A percentile compares a stretch with the other conserved stretches of the same genome.
Conservation (phyloP, 108 stramenopile species). For the Parmales sp. region DNA sequence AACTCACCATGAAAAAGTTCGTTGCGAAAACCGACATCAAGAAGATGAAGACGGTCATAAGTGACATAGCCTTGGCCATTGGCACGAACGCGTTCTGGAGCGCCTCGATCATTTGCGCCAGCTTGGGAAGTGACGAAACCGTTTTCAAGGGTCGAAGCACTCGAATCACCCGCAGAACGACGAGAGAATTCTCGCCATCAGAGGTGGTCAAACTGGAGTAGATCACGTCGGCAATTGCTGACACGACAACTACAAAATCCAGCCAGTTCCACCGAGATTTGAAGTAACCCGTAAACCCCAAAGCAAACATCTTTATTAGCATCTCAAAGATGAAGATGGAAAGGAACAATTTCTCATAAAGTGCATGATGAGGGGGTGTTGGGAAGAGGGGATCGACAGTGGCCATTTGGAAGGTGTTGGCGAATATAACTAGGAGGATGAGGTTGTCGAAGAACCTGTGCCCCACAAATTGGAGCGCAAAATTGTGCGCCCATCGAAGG, state of each 20-base stretch:
- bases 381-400: not conserved
- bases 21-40: slow-evolving; percentile 38
- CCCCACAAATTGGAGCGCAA: too few relatives aligned
- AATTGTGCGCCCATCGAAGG: too few relatives aligned
- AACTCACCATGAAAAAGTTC: slow-evolving; percentile 30
- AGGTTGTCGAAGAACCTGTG: not conserved
- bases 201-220: too few relatives aligned
- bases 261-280: slow-evolving; percentile 36
- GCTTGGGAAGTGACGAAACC: slow-evolving; percentile 29
- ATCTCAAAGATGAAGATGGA: slow-evolving; percentile 34
- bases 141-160: slow-evolving; percentile 31
- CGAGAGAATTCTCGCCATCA: too few relatives aligned
- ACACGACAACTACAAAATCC: slow-evolving; percentile 44
- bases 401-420: not conserved
- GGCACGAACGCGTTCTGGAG: slow-evolving; percentile 24
- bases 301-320: slow-evolving; percentile 33
- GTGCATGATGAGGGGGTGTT: not conserved
- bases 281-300: slow-evolving; percentile 32
- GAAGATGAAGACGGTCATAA: slow-evolving; percentile 31
- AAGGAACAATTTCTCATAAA: slow-evolving; percentile 5
- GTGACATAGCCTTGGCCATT: slow-evolving; percentile 35
- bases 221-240: not conserved
- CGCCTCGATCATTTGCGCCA: slow-evolving; percentile 22
- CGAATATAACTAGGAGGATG: not conserved
- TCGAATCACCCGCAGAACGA: slow-evolving; percentile 14